A percentile compares a stretch with the other conserved stretches of the same genome.
These are phyloP conservation scores for Fagopyrum tataricum DNA, from an alignment of 148 eudicot genomes.

Conservation along the genomic window DNA sequence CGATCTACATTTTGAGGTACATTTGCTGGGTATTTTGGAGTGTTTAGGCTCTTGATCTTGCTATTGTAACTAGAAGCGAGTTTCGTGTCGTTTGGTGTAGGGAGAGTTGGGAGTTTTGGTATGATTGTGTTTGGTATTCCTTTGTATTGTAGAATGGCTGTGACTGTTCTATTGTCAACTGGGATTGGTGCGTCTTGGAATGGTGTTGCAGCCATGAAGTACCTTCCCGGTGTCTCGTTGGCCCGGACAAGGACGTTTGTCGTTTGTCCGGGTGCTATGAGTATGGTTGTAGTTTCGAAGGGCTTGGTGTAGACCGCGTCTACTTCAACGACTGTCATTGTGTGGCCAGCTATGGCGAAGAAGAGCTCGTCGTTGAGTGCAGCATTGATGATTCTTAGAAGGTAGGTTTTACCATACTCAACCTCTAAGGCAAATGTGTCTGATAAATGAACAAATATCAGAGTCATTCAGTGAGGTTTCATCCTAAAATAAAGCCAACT, in stretches of 20 bases:
- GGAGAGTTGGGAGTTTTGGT: slow-evolving; percentile 40
- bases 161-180: slow-evolving; percentile 47
- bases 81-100: slow-evolving; percentile 32
- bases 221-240: slow-evolving; percentile 15
- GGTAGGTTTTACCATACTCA: slow-evolving; percentile 6
- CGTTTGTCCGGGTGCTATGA: slow-evolving; percentile 52
- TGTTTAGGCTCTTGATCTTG: slow-evolving; percentile 9
- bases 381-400: slow-evolving; percentile 8
- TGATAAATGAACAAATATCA: neutral
- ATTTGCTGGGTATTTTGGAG: neutral
- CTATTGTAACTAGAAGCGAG: slow-evolving; percentile 17
- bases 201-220: neutral
- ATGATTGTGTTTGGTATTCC: slow-evolving; percentile 34
- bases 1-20: neutral
- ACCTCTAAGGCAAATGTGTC: slow-evolving; percentile 1
- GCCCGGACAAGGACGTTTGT: slow-evolving; percentile 45
- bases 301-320: slow-evolving; percentile 62
- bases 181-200: slow-evolving; percentile 23
- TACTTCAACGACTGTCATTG: slow-evolving; percentile 47
- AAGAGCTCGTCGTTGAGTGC: slow-evolving; percentile 13
- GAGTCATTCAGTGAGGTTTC: neutral
- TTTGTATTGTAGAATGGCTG: slow-evolving; percentile 48
- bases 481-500: neutral
- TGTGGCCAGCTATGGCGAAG: slow-evolving; percentile 24
- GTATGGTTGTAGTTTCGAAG: slow-evolving; percentile 30